phyloP scores from a whole-genome alignment of 2,329 filamentous ascomycete species.

The Penicillium sp. region DNA sequence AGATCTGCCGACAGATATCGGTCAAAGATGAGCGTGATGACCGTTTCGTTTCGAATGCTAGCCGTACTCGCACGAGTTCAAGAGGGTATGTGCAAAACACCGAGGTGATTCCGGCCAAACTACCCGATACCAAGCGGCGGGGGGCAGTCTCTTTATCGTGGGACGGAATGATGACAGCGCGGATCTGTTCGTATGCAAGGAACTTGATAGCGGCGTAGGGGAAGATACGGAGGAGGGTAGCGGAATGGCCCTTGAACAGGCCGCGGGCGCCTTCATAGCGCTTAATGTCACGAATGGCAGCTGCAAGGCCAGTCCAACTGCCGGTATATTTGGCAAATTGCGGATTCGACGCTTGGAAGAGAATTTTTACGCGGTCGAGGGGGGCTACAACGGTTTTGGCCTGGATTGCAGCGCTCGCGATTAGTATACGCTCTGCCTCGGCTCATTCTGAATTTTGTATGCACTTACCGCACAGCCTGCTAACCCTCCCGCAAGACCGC shows the following conservation, averaged over 20 bases:
- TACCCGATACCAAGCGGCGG: conserved; percentile 59
- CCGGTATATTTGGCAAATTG: conserved; percentile 92
- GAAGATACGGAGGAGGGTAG: conserved; percentile 90
- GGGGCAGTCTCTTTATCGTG: conserved; percentile 76
- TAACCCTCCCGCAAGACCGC: conserved; percentile 81
- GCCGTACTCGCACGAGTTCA: conserved; percentile 85
- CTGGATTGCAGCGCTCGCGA: conserved; percentile 49
- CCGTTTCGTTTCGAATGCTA: conserved; percentile 90
- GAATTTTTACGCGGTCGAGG: conserved; percentile 96
- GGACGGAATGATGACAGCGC: conserved; percentile 71
- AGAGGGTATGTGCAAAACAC: conserved; percentile 97
- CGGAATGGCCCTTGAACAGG: conserved; percentile 91
- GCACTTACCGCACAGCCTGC: conserved; percentile 83
- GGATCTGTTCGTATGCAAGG: conserved; percentile 94
- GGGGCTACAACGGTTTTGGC: conserved; percentile 95
- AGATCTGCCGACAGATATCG: conserved; percentile 84
- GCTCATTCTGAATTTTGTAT: not conserved
- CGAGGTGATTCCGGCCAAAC: conserved; percentile 71
- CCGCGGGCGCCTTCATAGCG: conserved; percentile 70
- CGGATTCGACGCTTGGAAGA: conserved; percentile 94
- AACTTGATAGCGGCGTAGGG: conserved; percentile 99
- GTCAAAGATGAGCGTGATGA: conserved; percentile 68
- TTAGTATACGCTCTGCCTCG: not conserved
- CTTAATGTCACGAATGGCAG: conserved; percentile 83
- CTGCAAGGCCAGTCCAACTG: conserved; percentile 80